Evolutionary conservation across 2,329 filamentous ascomycete genomes (phyloP).

Genomic region (Xylariales sp.): DNA sequence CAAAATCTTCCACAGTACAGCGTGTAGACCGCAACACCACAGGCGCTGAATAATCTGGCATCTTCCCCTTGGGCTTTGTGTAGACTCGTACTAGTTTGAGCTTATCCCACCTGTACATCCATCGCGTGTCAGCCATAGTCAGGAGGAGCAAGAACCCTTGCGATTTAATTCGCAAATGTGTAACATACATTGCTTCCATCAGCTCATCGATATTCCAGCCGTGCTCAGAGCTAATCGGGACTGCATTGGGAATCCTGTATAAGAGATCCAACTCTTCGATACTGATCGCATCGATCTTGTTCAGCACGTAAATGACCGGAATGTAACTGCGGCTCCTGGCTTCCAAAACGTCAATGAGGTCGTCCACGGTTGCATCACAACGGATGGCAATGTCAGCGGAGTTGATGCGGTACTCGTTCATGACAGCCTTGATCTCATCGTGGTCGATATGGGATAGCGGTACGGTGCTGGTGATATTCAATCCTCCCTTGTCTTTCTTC

Average conservation of each 20-base stretch:
- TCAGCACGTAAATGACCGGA: conserved; percentile 96
- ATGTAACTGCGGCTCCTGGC: conserved; percentile 95
- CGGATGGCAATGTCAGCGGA: conserved; percentile 97
- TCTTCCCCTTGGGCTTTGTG: conserved; percentile 94
- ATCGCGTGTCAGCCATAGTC: conserved; percentile 5
- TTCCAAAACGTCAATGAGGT: conserved; percentile 93
- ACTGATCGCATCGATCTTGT: conserved; percentile 98
- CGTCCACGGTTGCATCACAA: conserved; percentile 95
- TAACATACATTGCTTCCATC: conserved; percentile 77
- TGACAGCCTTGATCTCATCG: conserved; percentile 96
- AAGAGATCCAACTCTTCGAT: conserved; percentile 96
- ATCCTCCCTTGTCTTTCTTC: conserved; percentile 98
- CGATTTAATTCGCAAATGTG: not conserved
- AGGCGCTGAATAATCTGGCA: conserved; percentile 87
- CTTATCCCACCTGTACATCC: conserved; percentile 72
- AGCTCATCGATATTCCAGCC: conserved; percentile 98
- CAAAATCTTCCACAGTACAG: conserved; percentile 95
- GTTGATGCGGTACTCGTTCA: conserved; percentile 94
- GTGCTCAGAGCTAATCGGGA: conserved; percentile 94
- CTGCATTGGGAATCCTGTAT: conserved; percentile 94
- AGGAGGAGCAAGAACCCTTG: not conserved
- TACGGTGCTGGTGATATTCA: conserved; percentile 93
- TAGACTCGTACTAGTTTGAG: conserved; percentile 88
- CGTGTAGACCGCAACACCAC: conserved; percentile 80
- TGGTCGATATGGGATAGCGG: conserved; percentile 88